Evolutionary conservation across 768 basidiomycete genomes (phyloP), one percentile per base, ranked within the genome.

Genomic region (Russula vinacea): DNA sequence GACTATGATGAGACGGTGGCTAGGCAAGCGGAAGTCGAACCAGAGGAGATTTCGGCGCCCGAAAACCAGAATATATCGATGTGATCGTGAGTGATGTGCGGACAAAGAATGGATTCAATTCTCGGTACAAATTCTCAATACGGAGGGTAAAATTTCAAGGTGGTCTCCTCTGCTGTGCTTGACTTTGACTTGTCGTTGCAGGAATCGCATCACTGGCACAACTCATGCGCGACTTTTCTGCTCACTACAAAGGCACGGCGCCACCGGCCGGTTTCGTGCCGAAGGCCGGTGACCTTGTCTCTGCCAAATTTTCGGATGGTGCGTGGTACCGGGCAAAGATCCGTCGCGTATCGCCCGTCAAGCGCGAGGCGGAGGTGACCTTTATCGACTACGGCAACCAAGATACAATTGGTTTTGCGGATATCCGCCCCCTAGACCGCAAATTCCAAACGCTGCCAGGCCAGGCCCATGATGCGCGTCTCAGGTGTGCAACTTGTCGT

Each of bases 311-410:
- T 76, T 90, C 89, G 54, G 90, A 97, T 71, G 92, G 92, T 9
- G 80, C 88, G 54, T 99, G 96, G 97, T 98, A 98, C 76, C 90
- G 96, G 57, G 96, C 96, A 50, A 91, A 87, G 77, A 87, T 98
- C 65, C 89, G 90, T 58, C 83, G 91, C 24, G 78, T 84, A n/a
- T 95, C 92, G 51, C 85, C 92, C 5, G 70, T 91, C 47, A 97
- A 95, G 77, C 94, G 90, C 73, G 93, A 97, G 75, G 94, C 93
- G 7, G 92, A 97, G 73, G 88, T 99, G 39, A 87, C 88, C 9
- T 98, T 98, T 77, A 95, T 98, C 69, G 89, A 92, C 73, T 92
- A 96, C 72, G 96, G 96, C 37, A 98, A 99, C 75, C 90, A 94
- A 74, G 94, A 96, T 71, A 90, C 82, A 2, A 79, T 98, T 13